A percentile compares a stretch with the other conserved stretches of the same genome.
These are phyloP conservation scores for Lolium multiflorum DNA, from an alignment of 176 grass and related monocot genomes.

Conservation along the genomic window DNA sequence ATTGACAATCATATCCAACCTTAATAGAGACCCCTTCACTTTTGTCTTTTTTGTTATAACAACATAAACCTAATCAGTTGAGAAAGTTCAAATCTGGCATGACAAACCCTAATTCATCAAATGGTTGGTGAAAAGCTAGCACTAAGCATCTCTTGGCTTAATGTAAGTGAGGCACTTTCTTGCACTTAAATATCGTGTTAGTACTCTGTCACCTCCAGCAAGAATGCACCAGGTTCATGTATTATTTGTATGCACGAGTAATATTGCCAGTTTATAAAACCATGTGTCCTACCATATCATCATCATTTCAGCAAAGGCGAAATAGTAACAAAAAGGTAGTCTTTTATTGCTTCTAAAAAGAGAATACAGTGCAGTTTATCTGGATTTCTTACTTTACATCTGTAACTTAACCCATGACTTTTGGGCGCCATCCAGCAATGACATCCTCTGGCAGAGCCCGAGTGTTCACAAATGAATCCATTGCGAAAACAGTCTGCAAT, in stretches of 20 bases:
- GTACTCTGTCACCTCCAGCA: neutral
- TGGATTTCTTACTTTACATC: constrained; percentile 41
- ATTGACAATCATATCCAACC: neutral
- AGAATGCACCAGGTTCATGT: constrained; percentile 7
- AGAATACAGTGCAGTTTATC: constrained; percentile 40
- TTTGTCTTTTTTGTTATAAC: neutral
- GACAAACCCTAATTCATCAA: neutral
- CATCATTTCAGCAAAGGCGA: constrained; percentile 1
- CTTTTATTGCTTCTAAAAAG: constrained; percentile 17
- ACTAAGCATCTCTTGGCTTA: constrained; percentile 11
- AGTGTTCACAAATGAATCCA: constrained; percentile 92
- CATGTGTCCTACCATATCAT: constrained; percentile 21
- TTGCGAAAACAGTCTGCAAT: constrained; percentile 79
- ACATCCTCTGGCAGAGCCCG: constrained; percentile 76
- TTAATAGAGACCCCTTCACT: neutral
- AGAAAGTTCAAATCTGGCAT: neutral
- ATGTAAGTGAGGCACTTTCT: neutral
- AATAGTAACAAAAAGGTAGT: constrained; percentile 7
- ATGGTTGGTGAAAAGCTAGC: neutral
- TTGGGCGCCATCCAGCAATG: constrained; percentile 91
- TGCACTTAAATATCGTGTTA: neutral
- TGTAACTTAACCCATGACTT: constrained; percentile 74
- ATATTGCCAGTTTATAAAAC: constrained; percentile 30
- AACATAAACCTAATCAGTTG: constrained; percentile 5
- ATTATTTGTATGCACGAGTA: constrained; percentile 15